Base-by-base conservation (phyloP, 371 early-diverging fungal species). In the Chytridium lagenaria region DNA sequence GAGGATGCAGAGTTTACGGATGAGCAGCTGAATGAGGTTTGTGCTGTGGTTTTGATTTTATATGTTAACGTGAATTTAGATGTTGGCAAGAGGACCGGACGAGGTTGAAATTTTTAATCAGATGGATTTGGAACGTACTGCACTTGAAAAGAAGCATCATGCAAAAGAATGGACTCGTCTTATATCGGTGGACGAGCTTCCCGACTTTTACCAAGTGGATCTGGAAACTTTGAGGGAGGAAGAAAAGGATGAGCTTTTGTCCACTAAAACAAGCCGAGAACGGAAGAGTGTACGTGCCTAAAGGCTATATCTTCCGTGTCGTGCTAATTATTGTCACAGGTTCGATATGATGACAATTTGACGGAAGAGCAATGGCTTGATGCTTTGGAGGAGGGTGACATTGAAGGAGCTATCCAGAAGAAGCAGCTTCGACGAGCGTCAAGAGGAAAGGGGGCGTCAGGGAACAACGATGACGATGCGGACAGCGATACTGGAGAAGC, bases 311-410 rank as follows among this genome's bases (percentile, higher is more conserved):
- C 26, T 10, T 66, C 19, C 40, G 15, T 3, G 10, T 44, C 15
- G n/a, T 33, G 22, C 30, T 66, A 37, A 44, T 66, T 40, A 38
- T 26, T 49, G 31, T 30, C 28, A 10, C 40, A 80, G 49, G 92
- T 96, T 12, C 83, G 87, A 15, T 98, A 98, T 78, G 94, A 93
- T 76, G 98, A 98, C 75, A 94, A 92, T 0, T 80, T 98, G 77
- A 95, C 94, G 0, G 98, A 98, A 69, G 95, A 95, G 70, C 95
- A 98, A 81, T 98, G 91, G 90, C 74, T 94, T 23, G 87, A 87
- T 65, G 94, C 92, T 57, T 81, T 90, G 23, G 90, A 90, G 22
- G 63, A 52, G 7, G 86, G 85, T 10, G 79, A 84, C 39, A 30
- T 83, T 57, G 81, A 84, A 37, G 83, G 78, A n/a, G 76, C 72